Evolutionary conservation across 495 filamentous ascomycete species (phyloP).

Genomic region (Baudoinia panamericana): DNA sequence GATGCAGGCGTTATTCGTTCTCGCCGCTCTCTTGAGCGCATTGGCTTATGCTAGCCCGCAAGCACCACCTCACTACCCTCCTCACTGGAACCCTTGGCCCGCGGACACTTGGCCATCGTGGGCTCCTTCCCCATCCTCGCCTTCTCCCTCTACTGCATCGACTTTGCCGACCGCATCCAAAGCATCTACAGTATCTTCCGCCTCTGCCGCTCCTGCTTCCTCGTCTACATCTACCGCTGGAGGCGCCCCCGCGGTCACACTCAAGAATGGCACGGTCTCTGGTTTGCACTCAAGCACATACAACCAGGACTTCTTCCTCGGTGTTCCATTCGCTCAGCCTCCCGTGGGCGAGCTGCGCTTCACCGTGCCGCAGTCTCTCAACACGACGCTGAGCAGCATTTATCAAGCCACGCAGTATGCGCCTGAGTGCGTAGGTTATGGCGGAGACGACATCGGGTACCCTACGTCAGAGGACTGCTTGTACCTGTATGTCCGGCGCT

Average conservation of each 20-base stretch:
- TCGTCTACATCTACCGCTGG: background rate
- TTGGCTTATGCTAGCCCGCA: background rate
- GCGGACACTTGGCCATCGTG: too few relatives aligned
- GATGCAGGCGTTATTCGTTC: constrained; percentile 1
- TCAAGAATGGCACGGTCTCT: constrained; percentile 27
- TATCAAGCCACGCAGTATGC: constrained; percentile 29
- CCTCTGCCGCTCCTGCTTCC: background rate
- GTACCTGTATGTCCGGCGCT: constrained; percentile 20
- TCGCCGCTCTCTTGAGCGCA: background rate
- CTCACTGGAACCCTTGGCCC: background rate
- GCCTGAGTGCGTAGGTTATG: constrained; percentile 33
- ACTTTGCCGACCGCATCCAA: too few relatives aligned
- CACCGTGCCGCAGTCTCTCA: constrained; percentile 42
- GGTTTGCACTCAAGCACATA: constrained; percentile 22
- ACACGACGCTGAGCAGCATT: constrained; percentile 27
- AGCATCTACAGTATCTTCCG: too few relatives aligned
- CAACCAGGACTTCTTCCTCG: constrained; percentile 40
- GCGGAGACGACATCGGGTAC: constrained; percentile 23
- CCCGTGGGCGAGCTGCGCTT: constrained; percentile 47
- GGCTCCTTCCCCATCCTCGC: too few relatives aligned
- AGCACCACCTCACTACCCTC: background rate
- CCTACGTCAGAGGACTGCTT: constrained; percentile 46
- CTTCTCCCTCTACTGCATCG: too few relatives aligned
- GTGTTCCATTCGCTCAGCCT: constrained; percentile 51
- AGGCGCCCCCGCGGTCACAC: constrained; percentile 18